Evolutionary conservation across 345 rosid species (phyloP).

Genomic region (Citrus australasica): DNA sequence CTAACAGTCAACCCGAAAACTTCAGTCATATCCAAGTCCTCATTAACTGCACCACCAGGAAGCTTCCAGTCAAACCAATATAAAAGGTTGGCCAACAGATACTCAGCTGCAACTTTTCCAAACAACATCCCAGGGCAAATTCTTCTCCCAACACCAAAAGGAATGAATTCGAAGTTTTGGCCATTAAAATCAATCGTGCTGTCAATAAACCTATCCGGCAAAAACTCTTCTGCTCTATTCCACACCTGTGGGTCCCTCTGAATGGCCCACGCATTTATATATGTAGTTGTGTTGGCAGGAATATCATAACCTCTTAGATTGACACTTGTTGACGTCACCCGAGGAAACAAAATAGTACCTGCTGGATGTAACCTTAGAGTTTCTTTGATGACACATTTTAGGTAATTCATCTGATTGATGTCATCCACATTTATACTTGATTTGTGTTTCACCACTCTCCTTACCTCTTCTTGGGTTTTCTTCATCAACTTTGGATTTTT

Average conservation of each 20-base stretch:
- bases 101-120: background rate
- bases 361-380: slow-evolving; percentile 8
- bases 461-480: slow-evolving; percentile 7
- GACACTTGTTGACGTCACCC: background rate
- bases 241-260: slow-evolving; percentile 10
- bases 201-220: slow-evolving; percentile 10
- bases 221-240: slow-evolving; percentile 3
- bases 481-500: background rate
- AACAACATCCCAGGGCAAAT: slow-evolving; percentile 11
- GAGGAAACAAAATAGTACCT: slow-evolving; percentile 1
- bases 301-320: slow-evolving; percentile 2
- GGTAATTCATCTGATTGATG: background rate
- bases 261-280: slow-evolving; percentile 9
- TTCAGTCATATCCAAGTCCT: slow-evolving; percentile 12
- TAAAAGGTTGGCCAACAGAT: slow-evolving; percentile 2
- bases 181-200: background rate
- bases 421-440: background rate
- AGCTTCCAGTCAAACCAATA: slow-evolving; percentile 15
- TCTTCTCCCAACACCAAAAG: slow-evolving; percentile 12
- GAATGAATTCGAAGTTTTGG: background rate
- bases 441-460: background rate
- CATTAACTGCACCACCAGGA: background rate
- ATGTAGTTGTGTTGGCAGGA: background rate
- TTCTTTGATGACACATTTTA: slow-evolving; percentile 9
- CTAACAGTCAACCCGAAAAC: background rate